These are phyloP conservation scores for Medicago arabica DNA, from an alignment of 306 rosid genomes.

Conservation along the genomic window DNA sequence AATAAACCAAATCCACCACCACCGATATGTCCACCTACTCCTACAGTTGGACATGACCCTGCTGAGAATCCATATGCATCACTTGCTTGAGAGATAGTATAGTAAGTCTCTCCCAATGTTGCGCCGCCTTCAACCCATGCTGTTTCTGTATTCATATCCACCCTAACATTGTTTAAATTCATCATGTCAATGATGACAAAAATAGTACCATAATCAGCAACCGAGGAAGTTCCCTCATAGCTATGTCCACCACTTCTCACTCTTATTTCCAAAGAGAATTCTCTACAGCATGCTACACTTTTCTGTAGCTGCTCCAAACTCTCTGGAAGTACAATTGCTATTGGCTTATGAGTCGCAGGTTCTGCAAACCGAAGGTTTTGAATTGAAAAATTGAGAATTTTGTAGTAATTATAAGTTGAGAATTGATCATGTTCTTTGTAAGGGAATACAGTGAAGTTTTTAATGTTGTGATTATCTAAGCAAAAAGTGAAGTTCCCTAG, in stretches of 20 bases:
- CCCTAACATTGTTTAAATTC: slow-evolving; percentile 62
- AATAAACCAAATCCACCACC: slow-evolving; percentile 80
- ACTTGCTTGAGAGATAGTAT: slow-evolving; percentile 65
- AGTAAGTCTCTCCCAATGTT: slow-evolving; percentile 78
- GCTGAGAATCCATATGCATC: slow-evolving; percentile 69
- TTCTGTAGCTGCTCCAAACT: slow-evolving; percentile 56
- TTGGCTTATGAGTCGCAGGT: slow-evolving; percentile 57
- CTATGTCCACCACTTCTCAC: slow-evolving; percentile 81
- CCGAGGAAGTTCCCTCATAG: slow-evolving; percentile 82
- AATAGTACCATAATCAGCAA: slow-evolving; percentile 48
- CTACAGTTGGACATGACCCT: slow-evolving; percentile 89
- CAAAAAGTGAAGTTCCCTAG: slow-evolving; percentile 52
- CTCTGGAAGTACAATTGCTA: slow-evolving; percentile 68
- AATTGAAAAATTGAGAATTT: slow-evolving; percentile 66
- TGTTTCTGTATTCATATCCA: slow-evolving; percentile 58
- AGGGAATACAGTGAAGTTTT: slow-evolving; percentile 63
- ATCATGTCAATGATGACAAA: slow-evolving; percentile 78
- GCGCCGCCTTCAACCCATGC: slow-evolving; percentile 94
- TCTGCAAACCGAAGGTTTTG: slow-evolving; percentile 69
- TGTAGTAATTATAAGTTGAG: slow-evolving; percentile 47
- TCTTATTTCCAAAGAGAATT: slow-evolving; percentile 50
- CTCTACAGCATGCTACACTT: slow-evolving; percentile 55
- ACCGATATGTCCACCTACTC: slow-evolving; percentile 78
- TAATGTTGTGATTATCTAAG: slow-evolving; percentile 55
- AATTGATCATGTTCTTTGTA: slow-evolving; percentile 35